Evolutionary conservation across 192 early-diverging fungal genomes (phyloP).

Genomic region (Coemansia erecta): DNA sequence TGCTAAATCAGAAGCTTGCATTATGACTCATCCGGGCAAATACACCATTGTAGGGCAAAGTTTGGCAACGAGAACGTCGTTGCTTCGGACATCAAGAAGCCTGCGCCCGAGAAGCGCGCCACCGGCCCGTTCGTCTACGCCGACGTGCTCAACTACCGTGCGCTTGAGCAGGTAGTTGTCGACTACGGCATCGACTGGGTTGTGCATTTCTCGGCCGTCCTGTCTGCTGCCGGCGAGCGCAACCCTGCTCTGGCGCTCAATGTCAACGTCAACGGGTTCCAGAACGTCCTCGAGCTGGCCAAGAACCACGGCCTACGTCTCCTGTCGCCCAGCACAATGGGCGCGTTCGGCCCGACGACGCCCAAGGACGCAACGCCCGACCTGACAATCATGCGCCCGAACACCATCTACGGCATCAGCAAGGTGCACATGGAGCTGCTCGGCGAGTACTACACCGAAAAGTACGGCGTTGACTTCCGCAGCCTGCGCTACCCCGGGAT

Average conservation of each 20-base stretch:
- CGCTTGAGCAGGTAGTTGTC: constrained; percentile 63
- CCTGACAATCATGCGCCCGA: constrained; percentile 65
- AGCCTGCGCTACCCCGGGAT: constrained; percentile 66
- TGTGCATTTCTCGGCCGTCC: constrained; percentile 65
- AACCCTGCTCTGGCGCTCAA: constrained; percentile 58
- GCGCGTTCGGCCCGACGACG: constrained; percentile 67
- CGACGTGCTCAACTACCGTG: constrained; percentile 63
- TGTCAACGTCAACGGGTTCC: constrained; percentile 67
- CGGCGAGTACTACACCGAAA: constrained; percentile 66
- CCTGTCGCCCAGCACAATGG: constrained; percentile 64
- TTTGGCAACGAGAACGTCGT: constrained; percentile 64
- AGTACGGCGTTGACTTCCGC: constrained; percentile 65
- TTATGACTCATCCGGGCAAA: constrained; percentile 3
- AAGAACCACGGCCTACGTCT: constrained; percentile 58
- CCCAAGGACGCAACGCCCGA: constrained; percentile 63
- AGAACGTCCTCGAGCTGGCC: constrained; percentile 63
- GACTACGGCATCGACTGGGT: constrained; percentile 67
- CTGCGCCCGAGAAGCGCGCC: constrained; percentile 49
- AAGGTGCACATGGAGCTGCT: constrained; percentile 66
- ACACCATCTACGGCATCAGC: constrained; percentile 69
- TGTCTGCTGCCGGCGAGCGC: constrained; percentile 67
- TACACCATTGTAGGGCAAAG: constrained; percentile 42
- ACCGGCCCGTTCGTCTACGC: constrained; percentile 65
- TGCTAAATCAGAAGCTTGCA: not conserved
- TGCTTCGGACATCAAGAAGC: constrained; percentile 65